phyloP scores from a whole-genome alignment of 257 asterid species.

The Jacaranda copaia region DNA sequence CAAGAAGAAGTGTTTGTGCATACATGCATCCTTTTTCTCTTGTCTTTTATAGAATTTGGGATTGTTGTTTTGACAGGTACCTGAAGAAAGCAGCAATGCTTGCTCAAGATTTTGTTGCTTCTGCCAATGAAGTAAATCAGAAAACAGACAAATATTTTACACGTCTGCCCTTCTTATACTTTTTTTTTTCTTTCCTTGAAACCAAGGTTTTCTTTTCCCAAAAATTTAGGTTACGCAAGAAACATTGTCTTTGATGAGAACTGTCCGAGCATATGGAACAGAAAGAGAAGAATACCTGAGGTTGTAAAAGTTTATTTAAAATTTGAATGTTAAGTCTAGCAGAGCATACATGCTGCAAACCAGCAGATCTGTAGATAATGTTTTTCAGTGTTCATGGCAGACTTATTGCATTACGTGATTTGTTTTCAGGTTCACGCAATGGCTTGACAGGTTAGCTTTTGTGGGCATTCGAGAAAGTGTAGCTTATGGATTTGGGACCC shows the following conservation, averaged over 20 bases:
- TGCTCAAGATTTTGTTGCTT: constrained; percentile 53
- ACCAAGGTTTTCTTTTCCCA: background rate
- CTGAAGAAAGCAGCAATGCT: constrained; percentile 60
- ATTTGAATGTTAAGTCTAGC: constrained; percentile 16
- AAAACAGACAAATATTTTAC: constrained; percentile 29
- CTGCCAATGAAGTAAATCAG: constrained; percentile 54
- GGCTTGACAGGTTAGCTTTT: constrained; percentile 53
- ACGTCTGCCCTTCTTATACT: constrained; percentile 24
- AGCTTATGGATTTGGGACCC: constrained; percentile 57
- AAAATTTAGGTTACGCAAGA: constrained; percentile 51
- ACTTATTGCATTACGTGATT: constrained; percentile 28
- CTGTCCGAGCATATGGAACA: constrained; percentile 58
- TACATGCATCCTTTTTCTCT: background rate
- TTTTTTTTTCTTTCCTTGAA: background rate
- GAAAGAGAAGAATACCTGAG: constrained; percentile 56
- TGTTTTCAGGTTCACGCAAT: constrained; percentile 42
- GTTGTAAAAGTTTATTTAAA: constrained; percentile 33
- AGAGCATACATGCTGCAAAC: constrained; percentile 17
- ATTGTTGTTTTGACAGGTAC: constrained; percentile 45
- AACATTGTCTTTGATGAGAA: constrained; percentile 53
- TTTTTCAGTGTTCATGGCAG: constrained; percentile 14
- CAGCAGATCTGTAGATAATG: constrained; percentile 18
- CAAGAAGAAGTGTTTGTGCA: constrained; percentile 3
- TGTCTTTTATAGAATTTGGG: background rate
- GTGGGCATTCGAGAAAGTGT: constrained; percentile 55